These are phyloP conservation scores for Xylaria sp. DNA, from an alignment of 2,329 filamentous ascomycete species.

Conservation along the genomic window DNA sequence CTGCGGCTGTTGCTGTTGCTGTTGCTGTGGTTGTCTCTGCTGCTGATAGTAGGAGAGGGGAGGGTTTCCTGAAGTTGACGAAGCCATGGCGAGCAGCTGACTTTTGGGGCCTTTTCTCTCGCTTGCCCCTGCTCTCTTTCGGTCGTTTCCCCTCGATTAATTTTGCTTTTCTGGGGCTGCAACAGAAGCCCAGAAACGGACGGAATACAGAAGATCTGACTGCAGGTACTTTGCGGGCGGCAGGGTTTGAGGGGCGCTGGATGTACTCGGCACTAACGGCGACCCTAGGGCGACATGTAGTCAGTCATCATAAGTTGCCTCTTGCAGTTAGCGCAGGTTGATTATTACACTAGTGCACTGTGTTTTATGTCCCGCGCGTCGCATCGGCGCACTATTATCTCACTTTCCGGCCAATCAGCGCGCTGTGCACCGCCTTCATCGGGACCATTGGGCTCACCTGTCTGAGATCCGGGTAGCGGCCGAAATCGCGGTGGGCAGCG, in stretches of 20 bases:
- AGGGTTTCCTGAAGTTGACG: constrained; percentile 32
- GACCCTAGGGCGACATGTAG: background rate
- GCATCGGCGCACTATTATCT: background rate
- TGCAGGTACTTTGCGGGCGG: background rate
- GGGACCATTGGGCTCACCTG: background rate
- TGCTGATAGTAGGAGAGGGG: constrained; percentile 29
- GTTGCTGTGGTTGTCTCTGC: constrained; percentile 9
- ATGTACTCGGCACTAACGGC: background rate
- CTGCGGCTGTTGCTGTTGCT: constrained; percentile 23
- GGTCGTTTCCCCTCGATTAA: background rate
- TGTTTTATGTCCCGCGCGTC: background rate
- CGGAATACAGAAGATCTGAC: background rate
- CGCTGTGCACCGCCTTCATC: background rate
- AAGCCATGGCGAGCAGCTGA: constrained; percentile 33
- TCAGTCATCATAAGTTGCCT: background rate
- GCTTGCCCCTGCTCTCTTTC: background rate
- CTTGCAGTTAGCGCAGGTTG: background rate
- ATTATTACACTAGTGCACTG: background rate
- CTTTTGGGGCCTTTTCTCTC: constrained; percentile 12
- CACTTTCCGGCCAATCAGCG: background rate
- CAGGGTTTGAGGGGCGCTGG: background rate
- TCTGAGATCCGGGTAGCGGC: background rate
- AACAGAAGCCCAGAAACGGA: background rate
- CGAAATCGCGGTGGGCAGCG: background rate
- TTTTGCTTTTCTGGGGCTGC: background rate